phyloP scores from a whole-genome alignment of 108 stramenopile genomes.

The Parmales sp. region DNA sequence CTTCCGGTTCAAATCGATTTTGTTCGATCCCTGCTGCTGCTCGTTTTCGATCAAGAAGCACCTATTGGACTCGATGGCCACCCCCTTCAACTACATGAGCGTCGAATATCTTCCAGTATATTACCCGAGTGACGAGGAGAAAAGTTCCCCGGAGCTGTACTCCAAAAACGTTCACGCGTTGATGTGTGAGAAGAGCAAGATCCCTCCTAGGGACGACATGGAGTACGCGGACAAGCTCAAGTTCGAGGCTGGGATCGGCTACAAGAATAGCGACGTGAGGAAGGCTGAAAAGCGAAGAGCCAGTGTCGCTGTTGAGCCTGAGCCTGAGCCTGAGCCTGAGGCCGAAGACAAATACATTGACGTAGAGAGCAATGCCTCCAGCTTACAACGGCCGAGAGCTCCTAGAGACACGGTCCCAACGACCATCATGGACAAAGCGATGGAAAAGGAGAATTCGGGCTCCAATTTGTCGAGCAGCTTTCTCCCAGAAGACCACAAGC shows the following conservation, averaged over 20 bases:
- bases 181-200: neutral
- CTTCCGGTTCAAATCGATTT: neutral
- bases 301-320: too few species aligned
- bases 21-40: constrained; percentile 7
- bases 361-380: too few species aligned
- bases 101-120: constrained; percentile 19
- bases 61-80: neutral
- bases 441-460: too few species aligned
- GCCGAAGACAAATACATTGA: too few species aligned
- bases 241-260: neutral
- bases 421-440: too few species aligned
- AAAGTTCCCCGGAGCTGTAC: constrained; percentile 7
- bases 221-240: neutral
- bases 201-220: neutral
- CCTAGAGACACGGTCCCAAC: too few species aligned
- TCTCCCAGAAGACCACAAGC: too few species aligned
- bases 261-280: neutral
- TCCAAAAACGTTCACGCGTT: neutral
- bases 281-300: too few species aligned
- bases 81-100: neutral
- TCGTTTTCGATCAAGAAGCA: neutral
- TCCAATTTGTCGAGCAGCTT: too few species aligned
- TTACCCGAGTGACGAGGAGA: constrained; percentile 10
- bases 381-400: too few species aligned
- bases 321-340: too few species aligned